These are phyloP conservation scores for Rhodomyrtus tomentosa DNA, from an alignment of 345 rosid species.

Conservation along the genomic window DNA sequence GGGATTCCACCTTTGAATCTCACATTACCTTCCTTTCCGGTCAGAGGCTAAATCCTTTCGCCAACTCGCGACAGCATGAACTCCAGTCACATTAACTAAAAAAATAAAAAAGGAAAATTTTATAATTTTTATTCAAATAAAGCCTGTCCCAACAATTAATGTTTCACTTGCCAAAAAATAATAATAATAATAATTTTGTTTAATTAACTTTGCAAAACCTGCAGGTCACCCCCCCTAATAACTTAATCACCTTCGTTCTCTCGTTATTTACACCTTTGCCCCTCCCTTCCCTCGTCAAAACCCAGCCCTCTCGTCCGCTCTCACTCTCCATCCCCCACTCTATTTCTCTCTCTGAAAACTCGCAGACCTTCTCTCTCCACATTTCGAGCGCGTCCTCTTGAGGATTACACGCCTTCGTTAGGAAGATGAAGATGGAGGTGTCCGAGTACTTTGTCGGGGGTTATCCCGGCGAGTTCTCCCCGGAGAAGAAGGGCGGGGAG, in stretches of 20 bases:
- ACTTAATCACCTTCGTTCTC: constrained; percentile 1
- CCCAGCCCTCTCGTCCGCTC: constrained; percentile 8
- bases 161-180: constrained; percentile 1
- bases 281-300: constrained; percentile 29
- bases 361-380: neutral
- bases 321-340: neutral
- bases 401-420: too few species aligned
- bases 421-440: constrained; percentile 24
- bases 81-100: neutral
- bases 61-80: neutral
- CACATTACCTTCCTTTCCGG: neutral
- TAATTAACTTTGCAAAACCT: constrained; percentile 11
- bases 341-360: neutral
- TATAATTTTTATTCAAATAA: neutral
- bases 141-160: neutral
- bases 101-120: neutral
- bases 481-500: constrained; percentile 32
- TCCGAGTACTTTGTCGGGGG: constrained; percentile 24
- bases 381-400: neutral
- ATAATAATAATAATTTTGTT: too few species aligned
- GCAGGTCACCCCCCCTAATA: constrained; percentile 15
- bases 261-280: constrained; percentile 17
- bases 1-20: neutral
- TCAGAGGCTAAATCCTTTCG: neutral
- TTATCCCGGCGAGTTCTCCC: constrained; percentile 16